phyloP scores from a whole-genome alignment of 169 alveolate genomes.

The Babesia sp. region DNA sequence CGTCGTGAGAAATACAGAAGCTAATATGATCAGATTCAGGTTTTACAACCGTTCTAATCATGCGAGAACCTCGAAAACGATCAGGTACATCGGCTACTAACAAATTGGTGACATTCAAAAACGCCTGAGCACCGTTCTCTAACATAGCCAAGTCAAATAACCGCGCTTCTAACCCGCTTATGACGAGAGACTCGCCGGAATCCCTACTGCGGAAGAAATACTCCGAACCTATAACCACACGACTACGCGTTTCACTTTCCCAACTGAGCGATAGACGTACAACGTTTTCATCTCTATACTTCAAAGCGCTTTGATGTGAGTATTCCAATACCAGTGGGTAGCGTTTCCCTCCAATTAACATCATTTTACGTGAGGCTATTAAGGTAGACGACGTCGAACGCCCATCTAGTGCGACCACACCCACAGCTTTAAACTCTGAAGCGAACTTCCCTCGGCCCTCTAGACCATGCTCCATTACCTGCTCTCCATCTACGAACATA shows the following conservation, averaged over 20 bases:
- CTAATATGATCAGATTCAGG: slow-evolving; percentile 31
- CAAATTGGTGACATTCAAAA: slow-evolving; percentile 70
- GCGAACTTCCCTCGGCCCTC: slow-evolving; percentile 72
- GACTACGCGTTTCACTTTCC: slow-evolving; percentile 75
- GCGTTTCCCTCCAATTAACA: slow-evolving; percentile 78
- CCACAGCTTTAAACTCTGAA: slow-evolving; percentile 56
- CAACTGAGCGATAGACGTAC: slow-evolving; percentile 73
- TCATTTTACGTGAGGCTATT: slow-evolving; percentile 72
- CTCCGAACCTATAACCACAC: slow-evolving; percentile 78
- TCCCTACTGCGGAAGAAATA: slow-evolving; percentile 81
- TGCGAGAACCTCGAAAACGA: slow-evolving; percentile 38
- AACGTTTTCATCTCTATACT: slow-evolving; percentile 73
- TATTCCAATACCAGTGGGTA: slow-evolving; percentile 79
- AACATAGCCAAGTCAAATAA: slow-evolving; percentile 60
- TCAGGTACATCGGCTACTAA: slow-evolving; percentile 85
- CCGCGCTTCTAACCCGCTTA: slow-evolving; percentile 81
- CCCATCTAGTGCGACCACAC: slow-evolving; percentile 74
- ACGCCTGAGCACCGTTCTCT: slow-evolving; percentile 86
- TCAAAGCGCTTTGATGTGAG: slow-evolving; percentile 79
- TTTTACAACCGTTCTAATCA: slow-evolving; percentile 39
- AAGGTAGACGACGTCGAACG: slow-evolving; percentile 69
- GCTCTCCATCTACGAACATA: slow-evolving; percentile 82
- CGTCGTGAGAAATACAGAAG: slow-evolving; percentile 50
- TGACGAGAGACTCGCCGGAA: slow-evolving; percentile 68
- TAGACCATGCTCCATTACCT: slow-evolving; percentile 82